Evolutionary conservation across 164 flowering plant genomes (phyloP).

Genomic region (Nelumbo lutea): DNA sequence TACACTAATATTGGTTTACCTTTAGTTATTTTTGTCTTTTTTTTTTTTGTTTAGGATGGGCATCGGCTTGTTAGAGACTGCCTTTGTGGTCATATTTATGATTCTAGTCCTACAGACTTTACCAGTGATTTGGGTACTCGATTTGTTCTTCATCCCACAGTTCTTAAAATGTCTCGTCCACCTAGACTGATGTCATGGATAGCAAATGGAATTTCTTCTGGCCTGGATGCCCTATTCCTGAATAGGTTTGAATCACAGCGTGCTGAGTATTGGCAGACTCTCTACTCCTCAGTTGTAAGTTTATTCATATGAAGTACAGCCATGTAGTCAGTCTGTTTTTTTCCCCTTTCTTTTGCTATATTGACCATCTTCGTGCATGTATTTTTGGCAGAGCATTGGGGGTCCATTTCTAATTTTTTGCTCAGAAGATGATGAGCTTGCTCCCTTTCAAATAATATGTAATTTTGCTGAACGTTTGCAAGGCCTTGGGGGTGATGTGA

Average conservation of each 20-base stretch:
- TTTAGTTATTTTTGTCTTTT: neutral
- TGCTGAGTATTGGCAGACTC: conserved; percentile 96
- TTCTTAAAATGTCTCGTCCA: conserved; percentile 59
- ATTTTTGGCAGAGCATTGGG: conserved; percentile 44
- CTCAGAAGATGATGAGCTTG: conserved; percentile 87
- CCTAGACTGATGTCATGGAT: conserved; percentile 67
- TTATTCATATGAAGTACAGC: neutral
- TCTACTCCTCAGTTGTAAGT: conserved; percentile 81
- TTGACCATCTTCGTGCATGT: conserved; percentile 13
- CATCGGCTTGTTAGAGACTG: conserved; percentile 60
- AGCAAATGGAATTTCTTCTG: conserved; percentile 57
- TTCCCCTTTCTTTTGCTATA: conserved; percentile 8
- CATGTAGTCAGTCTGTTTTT: neutral
- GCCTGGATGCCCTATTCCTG: conserved; percentile 75
- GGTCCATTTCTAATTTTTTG: conserved; percentile 80
- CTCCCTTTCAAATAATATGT: conserved; percentile 56
- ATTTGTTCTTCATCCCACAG: conserved; percentile 70
- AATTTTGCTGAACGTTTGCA: conserved; percentile 72
- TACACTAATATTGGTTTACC: neutral
- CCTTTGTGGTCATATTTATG: conserved; percentile 72
- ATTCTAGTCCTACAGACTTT: conserved; percentile 89
- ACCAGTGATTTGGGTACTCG: conserved; percentile 73
- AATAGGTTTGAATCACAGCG: conserved; percentile 79
- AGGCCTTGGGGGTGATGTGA: conserved; percentile 79
- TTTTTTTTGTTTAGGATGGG: conserved; percentile 51